Evolutionary conservation across 2,329 filamentous ascomycete genomes (phyloP).

Genomic region (Helotiales sp.): DNA sequence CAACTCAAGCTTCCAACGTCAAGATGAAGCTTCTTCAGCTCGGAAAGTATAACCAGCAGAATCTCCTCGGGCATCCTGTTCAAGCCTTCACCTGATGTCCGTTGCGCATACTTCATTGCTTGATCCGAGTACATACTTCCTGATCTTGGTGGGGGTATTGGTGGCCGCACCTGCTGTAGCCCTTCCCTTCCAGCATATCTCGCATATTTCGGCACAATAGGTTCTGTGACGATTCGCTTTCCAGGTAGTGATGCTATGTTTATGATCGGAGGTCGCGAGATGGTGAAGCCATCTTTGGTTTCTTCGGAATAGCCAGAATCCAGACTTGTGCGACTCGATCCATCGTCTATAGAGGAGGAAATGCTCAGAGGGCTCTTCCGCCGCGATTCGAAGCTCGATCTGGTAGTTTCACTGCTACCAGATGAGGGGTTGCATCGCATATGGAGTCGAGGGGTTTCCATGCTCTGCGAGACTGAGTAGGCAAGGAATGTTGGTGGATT

Average conservation of each 20-base stretch:
- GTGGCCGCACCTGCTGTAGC: constrained; percentile 7
- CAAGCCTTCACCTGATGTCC: constrained; percentile 49
- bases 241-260: constrained; percentile 1
- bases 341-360: constrained; percentile 25
- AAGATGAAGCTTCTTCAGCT: constrained; percentile 54
- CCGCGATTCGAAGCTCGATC: constrained; percentile 28
- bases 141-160: constrained; percentile 21
- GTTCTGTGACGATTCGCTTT: constrained; percentile 17
- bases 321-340: constrained; percentile 24
- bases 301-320: constrained; percentile 21
- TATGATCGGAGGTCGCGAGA: constrained; percentile 5
- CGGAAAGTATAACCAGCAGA: constrained; percentile 54
- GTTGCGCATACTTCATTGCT: constrained; percentile 25
- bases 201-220: constrained; percentile 9
- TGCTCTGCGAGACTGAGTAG: constrained; percentile 13
- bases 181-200: constrained; percentile 20
- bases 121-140: neutral
- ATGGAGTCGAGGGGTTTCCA: constrained; percentile 22
- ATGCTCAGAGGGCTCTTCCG: constrained; percentile 31
- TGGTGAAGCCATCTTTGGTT: constrained; percentile 7
- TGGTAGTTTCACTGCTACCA: constrained; percentile 15
- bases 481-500: constrained; percentile 12
- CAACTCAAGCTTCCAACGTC: constrained; percentile 51
- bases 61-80: constrained; percentile 59
- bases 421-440: constrained; percentile 18